These are phyloP conservation scores for Russula abietina DNA, from an alignment of 768 basidiomycete species.

Conservation along the genomic window DNA sequence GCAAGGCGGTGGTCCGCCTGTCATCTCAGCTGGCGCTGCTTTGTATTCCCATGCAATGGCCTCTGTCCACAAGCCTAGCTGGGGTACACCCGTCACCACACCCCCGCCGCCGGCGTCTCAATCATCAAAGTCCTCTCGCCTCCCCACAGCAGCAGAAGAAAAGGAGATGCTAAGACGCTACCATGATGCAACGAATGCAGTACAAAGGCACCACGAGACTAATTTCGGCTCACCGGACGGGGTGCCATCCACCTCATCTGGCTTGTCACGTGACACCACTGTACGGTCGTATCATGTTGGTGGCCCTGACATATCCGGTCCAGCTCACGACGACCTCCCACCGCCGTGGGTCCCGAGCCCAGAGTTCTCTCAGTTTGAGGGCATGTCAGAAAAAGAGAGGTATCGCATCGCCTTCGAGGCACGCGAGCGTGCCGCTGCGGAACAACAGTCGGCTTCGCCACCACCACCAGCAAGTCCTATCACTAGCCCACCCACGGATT, in stretches of 20 bases:
- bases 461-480: background rate
- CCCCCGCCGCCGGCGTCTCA: conserved; percentile 22
- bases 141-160: conserved; percentile 26
- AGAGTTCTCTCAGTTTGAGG: conserved; percentile 18
- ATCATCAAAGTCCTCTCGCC: background rate
- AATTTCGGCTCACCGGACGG: conserved; percentile 26
- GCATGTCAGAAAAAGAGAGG: conserved; percentile 59
- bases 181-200: conserved; percentile 31
- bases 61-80: conserved; percentile 30
- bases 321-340: conserved; percentile 19
- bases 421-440: conserved; percentile 51
- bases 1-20: conserved; percentile 19
- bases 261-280: background rate
- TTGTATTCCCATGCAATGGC: conserved; percentile 44
- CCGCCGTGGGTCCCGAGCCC: conserved; percentile 25
- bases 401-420: conserved; percentile 58
- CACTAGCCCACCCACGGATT: conserved; percentile 8
- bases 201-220: conserved; percentile 22
- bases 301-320: background rate
- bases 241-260: conserved; percentile 20
- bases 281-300: background rate
- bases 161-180: conserved; percentile 32
- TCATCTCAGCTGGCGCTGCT: conserved; percentile 38
- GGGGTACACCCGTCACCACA: background rate
- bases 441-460: conserved; percentile 25